phyloP scores from a whole-genome alignment of 306 rosid genomes.

The Erythrophleum fordii region DNA sequence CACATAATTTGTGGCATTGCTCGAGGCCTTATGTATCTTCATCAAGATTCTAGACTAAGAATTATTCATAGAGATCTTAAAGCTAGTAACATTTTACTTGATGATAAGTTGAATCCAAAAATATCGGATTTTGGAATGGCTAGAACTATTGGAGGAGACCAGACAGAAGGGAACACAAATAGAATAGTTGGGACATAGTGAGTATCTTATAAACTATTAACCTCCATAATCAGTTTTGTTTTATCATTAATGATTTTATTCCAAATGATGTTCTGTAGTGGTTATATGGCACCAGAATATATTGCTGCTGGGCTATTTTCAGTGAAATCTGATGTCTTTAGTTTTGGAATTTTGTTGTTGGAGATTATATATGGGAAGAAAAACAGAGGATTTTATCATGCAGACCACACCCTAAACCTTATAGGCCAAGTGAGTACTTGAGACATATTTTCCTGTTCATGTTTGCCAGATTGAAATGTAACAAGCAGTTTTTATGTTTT shows the following conservation, averaged over 20 bases:
- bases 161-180: conserved; percentile 54
- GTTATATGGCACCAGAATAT: conserved; percentile 63
- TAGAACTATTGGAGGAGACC: conserved; percentile 47
- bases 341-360: conserved; percentile 47
- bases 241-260: not conserved
- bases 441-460: too few species aligned
- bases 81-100: conserved; percentile 58
- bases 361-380: conserved; percentile 55
- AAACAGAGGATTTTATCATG: conserved; percentile 29
- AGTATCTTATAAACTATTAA: not conserved
- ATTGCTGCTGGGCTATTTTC: conserved; percentile 44
- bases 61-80: conserved; percentile 61
- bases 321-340: conserved; percentile 36
- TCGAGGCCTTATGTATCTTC: conserved; percentile 58
- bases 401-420: not conserved
- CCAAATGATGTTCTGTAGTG: conserved; percentile 16
- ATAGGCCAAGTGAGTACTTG: not conserved
- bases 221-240: not conserved
- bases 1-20: conserved; percentile 54
- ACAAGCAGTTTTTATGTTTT: too few species aligned
- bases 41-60: conserved; percentile 57
- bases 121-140: conserved; percentile 64
- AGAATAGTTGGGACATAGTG: conserved; percentile 59
- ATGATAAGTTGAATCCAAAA: conserved; percentile 47
- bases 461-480: too few species aligned